phyloP scores from a whole-genome alignment of 495 filamentous ascomycete genomes.

The Neurospora sp. region DNA sequence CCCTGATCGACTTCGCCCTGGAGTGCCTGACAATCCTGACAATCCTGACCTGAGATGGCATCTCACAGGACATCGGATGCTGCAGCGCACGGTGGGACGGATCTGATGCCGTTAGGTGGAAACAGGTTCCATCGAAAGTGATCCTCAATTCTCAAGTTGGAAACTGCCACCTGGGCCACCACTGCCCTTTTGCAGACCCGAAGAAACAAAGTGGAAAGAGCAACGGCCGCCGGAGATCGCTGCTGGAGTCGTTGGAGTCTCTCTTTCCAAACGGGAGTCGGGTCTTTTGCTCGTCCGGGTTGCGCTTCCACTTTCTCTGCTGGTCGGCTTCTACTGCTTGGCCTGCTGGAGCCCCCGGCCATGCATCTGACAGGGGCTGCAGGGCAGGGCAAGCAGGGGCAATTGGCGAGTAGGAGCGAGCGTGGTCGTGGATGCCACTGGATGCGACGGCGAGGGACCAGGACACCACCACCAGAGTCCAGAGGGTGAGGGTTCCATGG shows the following conservation, averaged over 20 bases:
- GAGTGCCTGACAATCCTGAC: neutral
- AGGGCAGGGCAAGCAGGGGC: neutral
- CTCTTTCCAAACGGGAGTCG: neutral
- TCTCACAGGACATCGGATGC: neutral
- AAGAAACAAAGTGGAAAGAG: neutral
- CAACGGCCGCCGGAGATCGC: neutral
- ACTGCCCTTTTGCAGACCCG: neutral
- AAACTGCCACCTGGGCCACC: neutral
- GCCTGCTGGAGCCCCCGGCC: neutral
- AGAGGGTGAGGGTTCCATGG: neutral
- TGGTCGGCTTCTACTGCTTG: neutral
- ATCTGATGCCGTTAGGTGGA: neutral
- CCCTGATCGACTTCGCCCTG: neutral
- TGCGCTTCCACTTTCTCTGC: neutral
- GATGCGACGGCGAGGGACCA: neutral
- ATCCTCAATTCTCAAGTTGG: neutral
- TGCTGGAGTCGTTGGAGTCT: neutral
- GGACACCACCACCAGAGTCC: neutral
- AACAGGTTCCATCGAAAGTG: neutral
- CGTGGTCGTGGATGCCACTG: neutral
- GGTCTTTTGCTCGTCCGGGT: neutral
- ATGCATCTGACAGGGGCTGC: neutral
- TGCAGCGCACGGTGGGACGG: neutral
- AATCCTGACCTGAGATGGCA: neutral
- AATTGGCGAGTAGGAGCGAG: neutral